These are phyloP conservation scores for Fraxinus sp. DNA, from an alignment of 305 asterid species.

Conservation along the genomic window DNA sequence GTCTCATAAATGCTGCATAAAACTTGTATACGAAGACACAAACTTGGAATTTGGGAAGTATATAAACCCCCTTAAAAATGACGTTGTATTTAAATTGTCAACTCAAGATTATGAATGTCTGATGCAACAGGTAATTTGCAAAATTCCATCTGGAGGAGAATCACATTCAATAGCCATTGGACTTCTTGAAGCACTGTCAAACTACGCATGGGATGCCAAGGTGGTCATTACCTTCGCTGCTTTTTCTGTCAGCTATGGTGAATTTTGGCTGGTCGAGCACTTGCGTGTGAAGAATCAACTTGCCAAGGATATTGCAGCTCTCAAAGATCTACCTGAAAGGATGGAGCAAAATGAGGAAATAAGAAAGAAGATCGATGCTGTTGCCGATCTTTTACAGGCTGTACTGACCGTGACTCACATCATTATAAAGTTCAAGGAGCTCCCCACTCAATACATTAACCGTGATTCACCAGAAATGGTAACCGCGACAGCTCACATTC, in stretches of 20 bases:
- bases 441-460: constrained; percentile 45
- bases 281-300: constrained; percentile 54
- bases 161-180: constrained; percentile 62
- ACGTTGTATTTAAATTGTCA: not conserved
- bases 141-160: constrained; percentile 65
- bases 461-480: constrained; percentile 47
- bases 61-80: not conserved
- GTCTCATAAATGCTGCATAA: not conserved
- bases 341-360: constrained; percentile 45
- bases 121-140: constrained; percentile 53
- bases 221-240: constrained; percentile 70
- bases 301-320: constrained; percentile 66
- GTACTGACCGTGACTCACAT: constrained; percentile 52
- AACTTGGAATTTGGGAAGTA: not conserved
- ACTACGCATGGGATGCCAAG: constrained; percentile 85
- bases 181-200: constrained; percentile 55
- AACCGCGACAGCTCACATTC: constrained; percentile 65
- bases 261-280: constrained; percentile 80
- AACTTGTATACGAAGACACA: not conserved
- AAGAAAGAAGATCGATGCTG: constrained; percentile 39
- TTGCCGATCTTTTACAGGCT: constrained; percentile 38
- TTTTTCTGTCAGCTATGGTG: constrained; percentile 79
- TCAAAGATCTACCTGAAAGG: constrained; percentile 68
- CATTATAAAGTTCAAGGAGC: constrained; percentile 68
- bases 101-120: not conserved